Percentiles rank a stretch among this genome's conserved stretches.
These are phyloP conservation scores for Simplicillium sp. DNA, from an alignment of 2,329 filamentous ascomycete genomes.

Conservation along the genomic window DNA sequence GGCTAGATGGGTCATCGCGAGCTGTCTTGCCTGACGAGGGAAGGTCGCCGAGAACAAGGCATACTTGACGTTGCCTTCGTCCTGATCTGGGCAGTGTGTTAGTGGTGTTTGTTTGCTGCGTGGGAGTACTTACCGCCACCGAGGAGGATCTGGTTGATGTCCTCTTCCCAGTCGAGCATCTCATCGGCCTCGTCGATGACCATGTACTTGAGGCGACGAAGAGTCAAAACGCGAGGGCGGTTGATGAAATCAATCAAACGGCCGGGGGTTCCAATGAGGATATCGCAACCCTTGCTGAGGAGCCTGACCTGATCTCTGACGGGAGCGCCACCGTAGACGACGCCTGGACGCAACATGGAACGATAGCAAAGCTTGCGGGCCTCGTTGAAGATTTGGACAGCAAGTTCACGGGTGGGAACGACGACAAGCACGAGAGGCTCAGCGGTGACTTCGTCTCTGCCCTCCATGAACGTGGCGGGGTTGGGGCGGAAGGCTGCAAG, in stretches of 20 bases:
- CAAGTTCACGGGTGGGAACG: conserved; percentile 79
- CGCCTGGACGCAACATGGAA: conserved; percentile 85
- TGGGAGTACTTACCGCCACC: conserved; percentile 61
- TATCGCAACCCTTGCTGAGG: conserved; percentile 75
- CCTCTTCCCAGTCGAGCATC: conserved; percentile 74
- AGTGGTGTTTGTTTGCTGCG: conserved; percentile 9
- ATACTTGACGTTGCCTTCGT: conserved; percentile 59
- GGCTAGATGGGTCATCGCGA: conserved; percentile 69
- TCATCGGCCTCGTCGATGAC: conserved; percentile 95
- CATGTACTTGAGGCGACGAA: conserved; percentile 68
- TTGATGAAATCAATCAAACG: conserved; percentile 78
- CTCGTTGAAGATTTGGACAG: conserved; percentile 92
- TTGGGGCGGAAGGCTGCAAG: conserved; percentile 70
- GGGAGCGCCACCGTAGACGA: conserved; percentile 78
- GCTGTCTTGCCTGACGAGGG: conserved; percentile 64
- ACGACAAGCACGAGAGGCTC: conserved; percentile 85
- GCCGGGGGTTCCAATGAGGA: conserved; percentile 82
- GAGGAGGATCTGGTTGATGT: conserved; percentile 65
- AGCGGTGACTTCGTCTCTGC: conserved; percentile 47
- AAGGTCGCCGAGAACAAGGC: conserved; percentile 96
- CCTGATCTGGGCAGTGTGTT: conserved; percentile 51
- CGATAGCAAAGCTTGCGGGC: conserved; percentile 88
- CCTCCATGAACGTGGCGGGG: conserved; percentile 41
- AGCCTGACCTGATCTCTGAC: conserved; percentile 60
- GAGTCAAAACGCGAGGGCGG: conserved; percentile 56